These are phyloP conservation scores for Pseudopithomyces maydicus DNA, from an alignment of 2,329 filamentous ascomycete species.

Conservation along the genomic window DNA sequence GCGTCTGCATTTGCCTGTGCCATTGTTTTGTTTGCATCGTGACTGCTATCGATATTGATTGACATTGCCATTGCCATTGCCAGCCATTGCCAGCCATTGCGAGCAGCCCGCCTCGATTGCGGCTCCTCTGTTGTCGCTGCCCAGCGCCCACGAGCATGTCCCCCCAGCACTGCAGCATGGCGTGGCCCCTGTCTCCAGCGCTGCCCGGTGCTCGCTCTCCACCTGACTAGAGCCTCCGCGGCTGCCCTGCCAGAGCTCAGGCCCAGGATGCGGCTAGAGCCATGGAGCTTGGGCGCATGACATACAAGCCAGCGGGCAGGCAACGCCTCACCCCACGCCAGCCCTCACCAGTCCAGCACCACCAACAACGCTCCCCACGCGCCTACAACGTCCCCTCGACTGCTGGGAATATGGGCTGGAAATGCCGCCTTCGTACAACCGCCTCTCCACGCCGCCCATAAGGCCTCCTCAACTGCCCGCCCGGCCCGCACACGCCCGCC, in stretches of 20 bases:
- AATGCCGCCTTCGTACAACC: slow-evolving; percentile 23
- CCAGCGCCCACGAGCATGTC: too few relatives aligned
- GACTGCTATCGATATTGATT: too few relatives aligned
- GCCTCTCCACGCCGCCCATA: slow-evolving; percentile 18
- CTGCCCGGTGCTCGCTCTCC: background rate
- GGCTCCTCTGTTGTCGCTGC: too few relatives aligned
- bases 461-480: slow-evolving; percentile 12
- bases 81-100: too few relatives aligned
- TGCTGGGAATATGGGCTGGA: slow-evolving; percentile 25
- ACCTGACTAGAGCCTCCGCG: background rate
- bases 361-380: background rate
- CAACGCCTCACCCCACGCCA: background rate
- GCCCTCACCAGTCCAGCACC: background rate
- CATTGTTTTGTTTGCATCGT: too few relatives aligned
- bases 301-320: slow-evolving; percentile 9
- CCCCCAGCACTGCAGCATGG: too few relatives aligned
- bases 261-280: background rate
- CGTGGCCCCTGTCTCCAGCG: too few relatives aligned
- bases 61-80: too few relatives aligned
- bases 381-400: slow-evolving; percentile 15
- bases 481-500: background rate
- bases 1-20: too few relatives aligned
- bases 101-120: too few relatives aligned
- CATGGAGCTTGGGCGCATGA: slow-evolving; percentile 18
- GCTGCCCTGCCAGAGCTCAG: background rate